Evolutionary conservation across 176 grass and related monocot species (phyloP), one percentile per base, ranked within the genome.

Genomic region (Carex myosuroides): DNA sequence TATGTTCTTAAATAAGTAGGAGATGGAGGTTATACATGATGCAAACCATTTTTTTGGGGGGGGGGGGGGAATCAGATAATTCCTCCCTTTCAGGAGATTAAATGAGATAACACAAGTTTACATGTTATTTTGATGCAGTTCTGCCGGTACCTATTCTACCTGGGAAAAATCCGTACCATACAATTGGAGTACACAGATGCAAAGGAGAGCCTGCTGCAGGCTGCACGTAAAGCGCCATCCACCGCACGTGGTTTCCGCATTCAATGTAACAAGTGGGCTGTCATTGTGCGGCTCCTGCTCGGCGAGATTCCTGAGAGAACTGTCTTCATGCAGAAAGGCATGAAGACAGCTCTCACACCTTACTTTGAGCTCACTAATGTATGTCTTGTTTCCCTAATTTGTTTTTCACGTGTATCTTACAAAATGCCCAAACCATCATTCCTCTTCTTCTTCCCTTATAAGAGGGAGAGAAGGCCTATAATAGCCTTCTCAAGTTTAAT

Each of bases 311-410:
- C 88, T 50, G 92, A 94, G 81, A 92, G 87, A 79, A 94, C 92
- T 58, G 83, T 92, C 88, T 98, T 98, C 82, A 93, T 95, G 91
- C 91, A 95, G 79, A 91, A 94, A 85, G 92, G 92, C 84, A 95
- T 93, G 95, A 93, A 95, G 83, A 88, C 62, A 0, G 92, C 92
- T 85, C 88, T 95, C 73, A 70, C 54, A 26, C 91, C 91, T 57
- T 95, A 98, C 79, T 94, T 98, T 71, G 91, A 95, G 62, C 95
- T 98, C 63, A 98, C 91, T 71, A 94, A 91, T 87, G 95, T 93
- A 87, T 87, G 60, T 57, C 60, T 3, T 39, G 26, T 16, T 46
- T 41, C 1, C 60, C 46, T 88, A 6, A 42, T 39, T 30, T 81
- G 20, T 59, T 37, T 41, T 10, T 24, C 13, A 39, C 3, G 50